phyloP scores from a whole-genome alignment of 768 basidiomycete genomes.

The Agrocybe chaxingu region DNA sequence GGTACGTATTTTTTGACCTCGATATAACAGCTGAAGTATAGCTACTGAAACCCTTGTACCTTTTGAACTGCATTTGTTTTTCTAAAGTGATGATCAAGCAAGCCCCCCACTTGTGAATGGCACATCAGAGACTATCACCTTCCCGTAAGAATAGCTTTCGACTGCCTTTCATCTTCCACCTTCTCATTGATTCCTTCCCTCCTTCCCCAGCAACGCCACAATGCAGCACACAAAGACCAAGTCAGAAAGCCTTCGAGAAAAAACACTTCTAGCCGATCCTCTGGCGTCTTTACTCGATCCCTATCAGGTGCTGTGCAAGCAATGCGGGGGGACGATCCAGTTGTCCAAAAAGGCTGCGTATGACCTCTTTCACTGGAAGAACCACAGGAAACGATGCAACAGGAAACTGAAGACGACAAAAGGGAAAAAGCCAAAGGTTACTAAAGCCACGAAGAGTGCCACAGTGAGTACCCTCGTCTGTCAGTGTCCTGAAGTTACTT shows the following conservation, averaged over 20 bases:
- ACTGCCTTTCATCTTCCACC: not conserved
- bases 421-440: conserved; percentile 18
- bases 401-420: conserved; percentile 32
- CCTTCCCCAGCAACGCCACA: conserved; percentile 8
- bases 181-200: not conserved
- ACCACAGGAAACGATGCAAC: conserved; percentile 55
- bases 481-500: conserved; percentile 6
- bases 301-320: conserved; percentile 49
- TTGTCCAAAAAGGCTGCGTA: conserved; percentile 65
- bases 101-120: conserved; percentile 11
- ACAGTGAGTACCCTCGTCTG: conserved; percentile 16
- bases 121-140: conserved; percentile 16
- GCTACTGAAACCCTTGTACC: not conserved
- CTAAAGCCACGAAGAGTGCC: conserved; percentile 14
- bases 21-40: not conserved
- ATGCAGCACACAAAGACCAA: conserved; percentile 23
- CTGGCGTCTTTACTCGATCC: conserved; percentile 50
- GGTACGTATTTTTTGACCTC: conserved; percentile 9
- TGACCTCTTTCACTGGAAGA: conserved; percentile 66
- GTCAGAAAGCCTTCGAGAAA: conserved; percentile 48
- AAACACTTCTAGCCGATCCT: conserved; percentile 48
- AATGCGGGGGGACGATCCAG: conserved; percentile 57
- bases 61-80: conserved; percentile 5
- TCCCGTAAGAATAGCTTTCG: conserved; percentile 14
- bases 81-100: conserved; percentile 8